Base-by-base conservation (phyloP, 2,329 filamentous ascomycete species). In the Xylaria sp. region DNA sequence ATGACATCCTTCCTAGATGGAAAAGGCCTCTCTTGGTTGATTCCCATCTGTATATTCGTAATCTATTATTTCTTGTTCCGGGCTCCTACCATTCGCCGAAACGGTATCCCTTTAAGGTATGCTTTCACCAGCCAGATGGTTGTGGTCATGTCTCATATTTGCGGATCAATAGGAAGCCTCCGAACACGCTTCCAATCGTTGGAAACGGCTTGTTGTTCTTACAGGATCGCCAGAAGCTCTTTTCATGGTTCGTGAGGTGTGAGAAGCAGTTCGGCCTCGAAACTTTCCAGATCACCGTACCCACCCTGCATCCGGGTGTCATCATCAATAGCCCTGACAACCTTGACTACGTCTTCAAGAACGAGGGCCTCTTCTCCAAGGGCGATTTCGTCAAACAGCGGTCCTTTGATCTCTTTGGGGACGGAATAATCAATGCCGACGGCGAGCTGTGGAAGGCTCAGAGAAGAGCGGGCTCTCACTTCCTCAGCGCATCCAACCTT, bases 351-450 rank as follows among this genome's bases (percentile, higher is more conserved):
- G 84, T 91, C 37, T 86, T 91, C 73, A 88, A 86, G 76, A 84
- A 89, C 69, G 88, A 90, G 74, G 84, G 82, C 12, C 77, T 87
- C 13, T 90, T 91, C 74, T 82, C 84, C 55, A 91, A 91, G 74
- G 89, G 89, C 15, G 81, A 83, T 1, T 90, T 91, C 70, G 88
- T 91, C 74, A 89, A 87, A 72, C 79, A 80, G 20, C 83, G 88
- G 46, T 86, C 88, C 0, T 86, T 86, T 83, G 89, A 91, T 74
- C 79, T 91, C 0, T 91, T 91, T 69, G 89, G 85, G 80, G 77
- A 89, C 72, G 89, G 89, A 31, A 91, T 91, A 72, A 90, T 91
- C 78, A 91, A 91, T 72, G 86, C 86, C 31, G 89, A 91, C 69
- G 89, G 89, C 50, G 86, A 89, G 25, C 75, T 89, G 28, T 91